phyloP scores from a whole-genome alignment of 495 filamentous ascomycete genomes.

The Hypomontagnella monticulosa region DNA sequence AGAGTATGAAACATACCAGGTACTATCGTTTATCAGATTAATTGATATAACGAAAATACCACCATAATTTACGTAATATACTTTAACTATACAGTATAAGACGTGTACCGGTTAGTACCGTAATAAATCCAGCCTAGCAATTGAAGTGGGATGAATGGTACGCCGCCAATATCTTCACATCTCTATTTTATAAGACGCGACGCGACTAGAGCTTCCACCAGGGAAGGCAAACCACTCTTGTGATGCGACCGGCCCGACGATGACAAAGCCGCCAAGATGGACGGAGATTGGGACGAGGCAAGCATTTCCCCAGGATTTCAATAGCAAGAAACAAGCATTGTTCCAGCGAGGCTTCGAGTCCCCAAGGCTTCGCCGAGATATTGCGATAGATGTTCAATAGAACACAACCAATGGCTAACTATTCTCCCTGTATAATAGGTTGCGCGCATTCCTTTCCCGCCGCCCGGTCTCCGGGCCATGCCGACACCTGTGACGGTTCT shows the following conservation, averaged over 20 bases:
- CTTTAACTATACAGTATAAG: too few relatives aligned
- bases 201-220: conserved; percentile 5
- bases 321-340: neutral
- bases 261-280: conserved; percentile 55
- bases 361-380: too few relatives aligned
- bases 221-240: conserved; percentile 8
- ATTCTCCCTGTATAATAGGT: conserved; percentile 59
- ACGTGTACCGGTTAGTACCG: too few relatives aligned
- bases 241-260: conserved; percentile 31
- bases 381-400: conserved; percentile 2
- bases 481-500: conserved; percentile 75
- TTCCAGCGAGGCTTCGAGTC: neutral
- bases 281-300: conserved; percentile 72
- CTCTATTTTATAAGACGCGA: conserved; percentile 27
- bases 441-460: conserved; percentile 74
- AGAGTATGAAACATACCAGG: too few relatives aligned
- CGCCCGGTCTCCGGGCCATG: conserved; percentile 68
- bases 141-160: conserved; percentile 23
- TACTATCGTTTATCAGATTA: too few relatives aligned
- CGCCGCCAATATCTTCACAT: conserved; percentile 8
- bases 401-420: conserved; percentile 7
- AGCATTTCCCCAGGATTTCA: conserved; percentile 30
- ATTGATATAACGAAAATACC: too few relatives aligned
- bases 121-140: neutral
- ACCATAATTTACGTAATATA: too few relatives aligned